Evolutionary conservation across 2,329 filamentous ascomycete genomes (phyloP), one percentile per base, ranked within the genome.

Genomic region (Clonostachys rosea): DNA sequence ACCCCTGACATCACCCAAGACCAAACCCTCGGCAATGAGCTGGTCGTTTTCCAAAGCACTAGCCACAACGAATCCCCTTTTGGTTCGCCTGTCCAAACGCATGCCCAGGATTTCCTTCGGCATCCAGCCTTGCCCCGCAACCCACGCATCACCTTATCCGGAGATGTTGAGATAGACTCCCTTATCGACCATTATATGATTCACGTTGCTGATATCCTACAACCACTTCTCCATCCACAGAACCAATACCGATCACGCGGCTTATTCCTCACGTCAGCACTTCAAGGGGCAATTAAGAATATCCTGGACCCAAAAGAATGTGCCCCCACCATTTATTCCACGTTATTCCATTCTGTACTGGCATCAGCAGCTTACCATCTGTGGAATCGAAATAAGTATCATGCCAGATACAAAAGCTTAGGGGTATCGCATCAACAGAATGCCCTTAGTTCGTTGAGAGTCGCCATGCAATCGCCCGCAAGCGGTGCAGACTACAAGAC

Each of bases 281-380:
- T 30, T 5, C 24, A 30, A 30, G 33, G 24, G 5, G 42, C 42
- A 12, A 24, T 44, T 24, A 34, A 18, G 9, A 20, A 20, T 8
- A 18, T 24, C 14, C 16, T 33, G 24, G 24, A 16, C 16, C 40
- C 14, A 7, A 16, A 3, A 2, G 33, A 18, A 24, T 34, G 5
- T n/a, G n/a, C 11, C 4, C 33, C 14, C 4, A 34, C 40, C 24
- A 16, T 16, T 9, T 17, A 11, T 12, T 24, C 33, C 20, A 34
- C 42, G 13, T 30, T 44, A 16, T 24, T 34, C 16, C 42, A 44
- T 6, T 44, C 42, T 16, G 24, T 44, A 5, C 24, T 44, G 17
- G 42, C 42, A 17, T 44, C 42, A 5, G 18, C 42, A 13, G 42
- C 42, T n/a, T 44, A 44, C 42, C 42, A 44, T 14, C 42, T 33